Conservation (phyloP, 495 filamentous ascomycete species). For the Lineolata rhizophorae region DNA sequence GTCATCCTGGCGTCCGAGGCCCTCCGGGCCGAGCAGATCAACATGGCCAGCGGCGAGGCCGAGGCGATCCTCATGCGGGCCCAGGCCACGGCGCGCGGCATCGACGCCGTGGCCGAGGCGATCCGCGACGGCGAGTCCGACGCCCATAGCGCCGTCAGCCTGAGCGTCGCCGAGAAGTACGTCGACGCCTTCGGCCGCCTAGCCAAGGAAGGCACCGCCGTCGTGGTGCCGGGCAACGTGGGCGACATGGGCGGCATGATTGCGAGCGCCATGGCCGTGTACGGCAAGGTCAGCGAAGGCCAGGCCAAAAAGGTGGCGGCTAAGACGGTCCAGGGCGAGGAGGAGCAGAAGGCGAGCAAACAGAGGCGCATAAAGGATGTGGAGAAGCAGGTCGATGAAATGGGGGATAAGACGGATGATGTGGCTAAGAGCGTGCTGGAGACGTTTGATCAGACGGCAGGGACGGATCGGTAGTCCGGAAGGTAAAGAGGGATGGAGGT, state of each 20-base stretch:
- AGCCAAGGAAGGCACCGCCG: conserved; percentile 80
- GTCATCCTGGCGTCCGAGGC: conserved; percentile 93
- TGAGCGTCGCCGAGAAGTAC: conserved; percentile 91
- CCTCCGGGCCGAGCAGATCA: conserved; percentile 74
- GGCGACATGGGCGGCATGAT: conserved; percentile 98
- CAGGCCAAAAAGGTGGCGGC: conserved; percentile 50
- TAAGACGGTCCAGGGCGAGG: conserved; percentile 11
- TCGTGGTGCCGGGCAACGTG: conserved; percentile 90
- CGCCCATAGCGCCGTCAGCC: conserved; percentile 61
- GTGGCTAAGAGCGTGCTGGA: conserved; percentile 29
- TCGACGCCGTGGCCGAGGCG: conserved; percentile 56
- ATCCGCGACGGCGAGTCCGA: conserved; percentile 47
- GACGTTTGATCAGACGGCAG: conserved; percentile 27
- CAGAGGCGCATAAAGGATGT: not conserved
- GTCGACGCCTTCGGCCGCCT: conserved; percentile 85
- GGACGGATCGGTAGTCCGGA: no score
- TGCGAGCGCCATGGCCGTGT: conserved; percentile 83
- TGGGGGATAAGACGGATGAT: conserved; percentile 11
- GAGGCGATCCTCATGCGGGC: conserved; percentile 79
- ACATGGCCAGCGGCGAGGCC: conserved; percentile 73
- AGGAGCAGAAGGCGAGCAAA: conserved; percentile 4
- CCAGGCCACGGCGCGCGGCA: conserved; percentile 65
- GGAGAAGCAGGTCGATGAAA: conserved; percentile 1
- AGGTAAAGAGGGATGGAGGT: no score
- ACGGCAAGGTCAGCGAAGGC: conserved; percentile 76